Evolutionary conservation across 495 filamentous ascomycete species (phyloP).

Genomic region (Pseudomonodictys pantanalensis): DNA sequence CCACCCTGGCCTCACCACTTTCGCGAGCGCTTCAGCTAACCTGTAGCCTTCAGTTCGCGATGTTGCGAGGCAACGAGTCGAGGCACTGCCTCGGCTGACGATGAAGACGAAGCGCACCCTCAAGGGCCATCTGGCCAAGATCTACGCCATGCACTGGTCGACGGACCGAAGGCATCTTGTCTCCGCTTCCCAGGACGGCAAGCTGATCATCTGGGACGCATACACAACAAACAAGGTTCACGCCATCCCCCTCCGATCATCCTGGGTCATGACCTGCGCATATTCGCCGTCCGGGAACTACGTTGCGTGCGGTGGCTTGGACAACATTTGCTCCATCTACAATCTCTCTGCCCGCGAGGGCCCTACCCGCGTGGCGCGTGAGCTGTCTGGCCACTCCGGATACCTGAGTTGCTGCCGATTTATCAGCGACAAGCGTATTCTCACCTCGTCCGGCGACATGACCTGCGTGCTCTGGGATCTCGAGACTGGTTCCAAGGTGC

Average conservation of each 20-base stretch:
- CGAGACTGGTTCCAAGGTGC: conserved; percentile 93
- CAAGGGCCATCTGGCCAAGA: conserved; percentile 97
- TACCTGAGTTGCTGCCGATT: conserved; percentile 98
- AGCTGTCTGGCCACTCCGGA: conserved; percentile 94
- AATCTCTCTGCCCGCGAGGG: conserved; percentile 95
- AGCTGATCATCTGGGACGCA: conserved; percentile 99
- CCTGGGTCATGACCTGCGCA: conserved; percentile 99
- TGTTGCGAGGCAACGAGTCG: conserved; percentile 84
- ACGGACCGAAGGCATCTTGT: conserved; percentile 97
- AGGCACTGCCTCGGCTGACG: conserved; percentile 81
- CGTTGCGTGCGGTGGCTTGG: conserved; percentile 95
- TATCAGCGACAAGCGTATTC: conserved; percentile 96
- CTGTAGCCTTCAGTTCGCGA: conserved; percentile 66
- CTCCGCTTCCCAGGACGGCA: conserved; percentile 97
- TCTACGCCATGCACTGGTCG: conserved; percentile 99
- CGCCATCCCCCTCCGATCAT: conserved; percentile 96
- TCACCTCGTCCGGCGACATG: conserved; percentile 98
- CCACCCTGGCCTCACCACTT: neutral
- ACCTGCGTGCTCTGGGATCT: conserved; percentile 99
- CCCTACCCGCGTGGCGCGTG: conserved; percentile 91
- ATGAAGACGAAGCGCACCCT: conserved; percentile 95
- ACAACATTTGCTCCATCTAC: conserved; percentile 99
- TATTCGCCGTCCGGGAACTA: conserved; percentile 98
- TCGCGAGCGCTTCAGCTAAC: conserved; percentile 25
- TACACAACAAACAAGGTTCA: conserved; percentile 99